A percentile compares a stretch with the other conserved stretches of the same genome.
Conservation (phyloP, 768 basidiomycete species). For the Hemileccinum rubropunctum region DNA sequence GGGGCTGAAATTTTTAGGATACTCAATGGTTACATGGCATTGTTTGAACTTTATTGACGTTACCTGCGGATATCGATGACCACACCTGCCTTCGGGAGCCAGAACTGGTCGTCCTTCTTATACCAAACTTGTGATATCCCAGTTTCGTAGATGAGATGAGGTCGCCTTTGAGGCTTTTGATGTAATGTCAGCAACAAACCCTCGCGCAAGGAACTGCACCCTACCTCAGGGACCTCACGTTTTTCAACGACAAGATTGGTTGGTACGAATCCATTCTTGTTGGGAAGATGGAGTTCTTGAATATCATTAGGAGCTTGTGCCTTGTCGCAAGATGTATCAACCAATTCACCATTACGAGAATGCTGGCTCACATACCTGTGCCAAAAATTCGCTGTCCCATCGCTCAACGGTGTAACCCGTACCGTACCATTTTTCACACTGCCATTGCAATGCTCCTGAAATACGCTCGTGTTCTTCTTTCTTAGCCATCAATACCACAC, state of each 20-base stretch:
- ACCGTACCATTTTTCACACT: constrained; percentile 88
- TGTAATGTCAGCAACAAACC: neutral
- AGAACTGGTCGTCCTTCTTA: constrained; percentile 97
- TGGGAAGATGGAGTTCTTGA: constrained; percentile 71
- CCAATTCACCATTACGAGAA: neutral
- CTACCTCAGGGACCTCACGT: constrained; percentile 60
- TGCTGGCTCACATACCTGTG: constrained; percentile 37
- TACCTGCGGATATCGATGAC: constrained; percentile 77
- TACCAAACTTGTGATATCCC: constrained; percentile 80
- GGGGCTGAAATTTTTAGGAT: constrained; percentile 40
- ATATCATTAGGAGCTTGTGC: constrained; percentile 63
- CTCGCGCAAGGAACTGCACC: constrained; percentile 5
- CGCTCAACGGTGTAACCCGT: constrained; percentile 80
- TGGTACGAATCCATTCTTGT: constrained; percentile 90
- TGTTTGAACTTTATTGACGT: constrained; percentile 4
- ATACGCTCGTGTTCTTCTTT: constrained; percentile 58
- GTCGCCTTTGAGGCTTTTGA: constrained; percentile 67
- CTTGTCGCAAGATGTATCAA: constrained; percentile 34
- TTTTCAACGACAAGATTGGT: constrained; percentile 82
- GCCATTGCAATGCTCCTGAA: constrained; percentile 53
- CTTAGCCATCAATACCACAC: constrained; percentile 79
- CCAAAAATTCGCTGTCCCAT: constrained; percentile 61
- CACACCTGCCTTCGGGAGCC: constrained; percentile 86
- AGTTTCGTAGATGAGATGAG: constrained; percentile 72
- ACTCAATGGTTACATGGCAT: neutral